Percentiles rank a stretch among this genome's conserved stretches.
These are phyloP conservation scores for Hortiboletus campestris DNA, from an alignment of 768 basidiomycete genomes.

Conservation along the genomic window DNA sequence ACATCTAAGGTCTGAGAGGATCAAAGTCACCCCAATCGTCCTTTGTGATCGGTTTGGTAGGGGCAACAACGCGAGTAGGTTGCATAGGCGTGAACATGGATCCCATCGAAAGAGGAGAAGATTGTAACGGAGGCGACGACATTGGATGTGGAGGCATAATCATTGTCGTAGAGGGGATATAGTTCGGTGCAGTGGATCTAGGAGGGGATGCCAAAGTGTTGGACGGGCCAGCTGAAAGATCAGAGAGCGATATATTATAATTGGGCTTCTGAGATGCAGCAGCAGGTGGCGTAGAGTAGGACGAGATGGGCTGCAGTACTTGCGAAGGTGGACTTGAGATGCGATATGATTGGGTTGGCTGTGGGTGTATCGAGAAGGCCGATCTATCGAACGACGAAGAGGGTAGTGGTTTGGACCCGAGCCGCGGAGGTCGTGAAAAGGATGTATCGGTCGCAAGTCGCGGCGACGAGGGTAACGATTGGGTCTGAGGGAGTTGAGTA, in stretches of 20 bases:
- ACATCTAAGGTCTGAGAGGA: slow-evolving; percentile 40
- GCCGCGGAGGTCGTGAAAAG: slow-evolving; percentile 36
- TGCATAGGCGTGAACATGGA: slow-evolving; percentile 60
- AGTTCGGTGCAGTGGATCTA: slow-evolving; percentile 13
- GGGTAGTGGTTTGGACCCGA: slow-evolving; percentile 38
- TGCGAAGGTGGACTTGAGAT: slow-evolving; percentile 23
- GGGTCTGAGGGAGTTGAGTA: slow-evolving; percentile 23
- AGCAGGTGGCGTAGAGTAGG: slow-evolving; percentile 7
- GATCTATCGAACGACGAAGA: slow-evolving; percentile 36
- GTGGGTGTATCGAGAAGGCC: slow-evolving; percentile 25
- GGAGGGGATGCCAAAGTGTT: slow-evolving; percentile 10
- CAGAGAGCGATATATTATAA: slow-evolving; percentile 51
- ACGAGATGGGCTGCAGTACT: slow-evolving; percentile 10
- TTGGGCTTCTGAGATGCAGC: slow-evolving; percentile 45
- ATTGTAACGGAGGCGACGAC: slow-evolving; percentile 31
- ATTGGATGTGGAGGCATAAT: slow-evolving; percentile 23
- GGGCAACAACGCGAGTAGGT: slow-evolving; percentile 39
- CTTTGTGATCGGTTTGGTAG: slow-evolving; percentile 53
- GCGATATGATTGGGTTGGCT: slow-evolving; percentile 19
- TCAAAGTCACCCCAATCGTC: slow-evolving; percentile 84
- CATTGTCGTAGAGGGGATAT: slow-evolving; percentile 14
- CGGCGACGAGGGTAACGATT: slow-evolving; percentile 41
- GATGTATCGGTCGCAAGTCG: slow-evolving; percentile 31
- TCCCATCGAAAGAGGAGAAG: slow-evolving; percentile 40
- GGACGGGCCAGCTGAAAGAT: slow-evolving; percentile 24